These are phyloP conservation scores for Polytrichum commune DNA, from an alignment of 225 moss, liverwort and hornwort genomes.

Conservation along the genomic window DNA sequence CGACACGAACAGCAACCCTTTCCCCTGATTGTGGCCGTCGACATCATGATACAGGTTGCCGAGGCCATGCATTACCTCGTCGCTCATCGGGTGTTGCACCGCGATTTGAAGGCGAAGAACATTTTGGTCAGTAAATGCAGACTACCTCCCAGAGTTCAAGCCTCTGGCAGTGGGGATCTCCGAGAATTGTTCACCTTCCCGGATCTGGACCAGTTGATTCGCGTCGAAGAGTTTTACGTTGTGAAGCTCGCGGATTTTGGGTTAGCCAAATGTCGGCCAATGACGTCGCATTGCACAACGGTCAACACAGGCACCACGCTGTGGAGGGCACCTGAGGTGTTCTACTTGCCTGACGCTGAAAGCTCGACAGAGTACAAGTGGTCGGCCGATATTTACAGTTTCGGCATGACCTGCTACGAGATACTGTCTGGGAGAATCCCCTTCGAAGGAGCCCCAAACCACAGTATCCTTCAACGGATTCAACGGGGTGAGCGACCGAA, in stretches of 20 bases:
- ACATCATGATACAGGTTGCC: conserved; percentile 10
- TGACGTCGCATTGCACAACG: neutral
- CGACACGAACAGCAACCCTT: neutral
- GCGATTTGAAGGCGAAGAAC: conserved; percentile 1
- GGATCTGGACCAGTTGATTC: neutral
- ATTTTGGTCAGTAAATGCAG: neutral
- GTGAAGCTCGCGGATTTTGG: conserved; percentile 9
- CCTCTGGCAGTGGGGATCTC: neutral
- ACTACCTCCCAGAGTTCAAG: neutral
- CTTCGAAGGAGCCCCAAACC: conserved; percentile 1
- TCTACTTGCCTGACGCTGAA: no score
- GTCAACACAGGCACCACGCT: neutral
- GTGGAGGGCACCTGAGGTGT: conserved; percentile 8
- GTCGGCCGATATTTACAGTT: conserved; percentile 37
- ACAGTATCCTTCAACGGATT: conserved; percentile 16
- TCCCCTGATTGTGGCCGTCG: neutral
- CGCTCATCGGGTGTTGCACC: neutral
- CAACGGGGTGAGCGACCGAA: conserved; percentile 8
- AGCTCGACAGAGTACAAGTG: conserved; percentile 14
- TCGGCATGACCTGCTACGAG: conserved; percentile 39
- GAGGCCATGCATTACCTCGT: conserved; percentile 1
- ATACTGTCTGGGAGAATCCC: conserved; percentile 31
- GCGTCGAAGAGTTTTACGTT: neutral
- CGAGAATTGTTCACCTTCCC: neutral
- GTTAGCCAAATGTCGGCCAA: neutral